Evolutionary conservation across 371 early-diverging fungal genomes (phyloP), one percentile per base, ranked within the genome.

Genomic region (Mucor indicus): DNA sequence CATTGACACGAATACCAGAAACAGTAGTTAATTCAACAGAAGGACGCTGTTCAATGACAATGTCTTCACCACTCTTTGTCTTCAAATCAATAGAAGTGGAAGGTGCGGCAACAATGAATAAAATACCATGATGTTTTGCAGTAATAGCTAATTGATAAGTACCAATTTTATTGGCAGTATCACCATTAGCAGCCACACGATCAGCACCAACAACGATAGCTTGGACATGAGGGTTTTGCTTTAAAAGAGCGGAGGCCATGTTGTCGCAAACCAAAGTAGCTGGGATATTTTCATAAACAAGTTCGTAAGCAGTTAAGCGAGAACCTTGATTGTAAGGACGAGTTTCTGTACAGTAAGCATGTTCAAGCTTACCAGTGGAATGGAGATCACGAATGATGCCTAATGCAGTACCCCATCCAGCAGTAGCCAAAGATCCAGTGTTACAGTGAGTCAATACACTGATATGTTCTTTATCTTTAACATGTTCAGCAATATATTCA

Each of bases 101-200:
- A 3, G 98, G 97, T 0, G 97, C 97, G 12, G 97, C 97, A 1
- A 96, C 98, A 45, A 98, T 86, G 55, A 98, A 94, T 16, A 80
- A 80, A 6, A 92, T 80, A n/a, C 78, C 79, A 60, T 96, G 95
- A 62, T 86, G 78, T 39, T 76, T 79, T 11, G 97, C 96, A 1
- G 89, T 72, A 46, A 96, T 89, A 31, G 98, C 95, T 47, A 96
- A 71, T 62, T 96, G 96, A 61, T 95, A 96, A 1, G 96, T 98
- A 21, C 98, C 98, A 42, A 98, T 95, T 73, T 98, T 98, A 75
- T 98, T 98, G 43, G 98, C 96, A 0, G 98, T 98, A 57, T 98
- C 98, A 27, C 98, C 98, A 53, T 96, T 98, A 24, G 87, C 86
- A 11, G 96, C 92, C 1, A 98, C 95, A 53, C 96, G 87, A 58